phyloP scores from a whole-genome alignment of 2,329 filamentous ascomycete genomes.

The Passalora sequoiae region DNA sequence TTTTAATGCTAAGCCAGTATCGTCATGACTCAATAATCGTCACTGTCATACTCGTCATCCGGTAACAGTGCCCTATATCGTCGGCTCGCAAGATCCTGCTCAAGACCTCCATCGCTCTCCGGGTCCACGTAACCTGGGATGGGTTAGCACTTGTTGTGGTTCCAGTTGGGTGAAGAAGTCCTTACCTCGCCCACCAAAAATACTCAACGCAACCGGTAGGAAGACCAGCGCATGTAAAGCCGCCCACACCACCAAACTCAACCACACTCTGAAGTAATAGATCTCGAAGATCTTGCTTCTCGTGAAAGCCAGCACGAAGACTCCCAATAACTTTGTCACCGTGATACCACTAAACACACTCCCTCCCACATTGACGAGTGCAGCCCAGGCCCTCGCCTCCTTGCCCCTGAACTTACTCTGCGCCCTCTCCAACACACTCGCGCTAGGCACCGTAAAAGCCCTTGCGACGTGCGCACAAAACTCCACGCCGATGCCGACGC shows the following conservation, averaged over 20 bases:
- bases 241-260: slow-evolving; percentile 84
- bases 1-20: background rate
- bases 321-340: slow-evolving; percentile 87
- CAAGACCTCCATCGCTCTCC: slow-evolving; percentile 79
- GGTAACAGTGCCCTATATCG: slow-evolving; percentile 72
- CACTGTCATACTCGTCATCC: slow-evolving; percentile 72
- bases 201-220: slow-evolving; percentile 79
- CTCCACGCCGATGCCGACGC: slow-evolving; percentile 91
- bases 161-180: slow-evolving; percentile 9
- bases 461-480: slow-evolving; percentile 96
- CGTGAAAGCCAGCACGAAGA: slow-evolving; percentile 88
- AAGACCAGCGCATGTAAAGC: slow-evolving; percentile 85
- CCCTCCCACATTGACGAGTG: slow-evolving; percentile 87
- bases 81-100: slow-evolving; percentile 78
- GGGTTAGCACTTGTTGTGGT: background rate
- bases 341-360: slow-evolving; percentile 96
- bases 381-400: slow-evolving; percentile 85
- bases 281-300: slow-evolving; percentile 98
- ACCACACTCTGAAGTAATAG: slow-evolving; percentile 97
- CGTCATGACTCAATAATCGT: slow-evolving; percentile 46
- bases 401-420: slow-evolving; percentile 69
- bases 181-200: slow-evolving; percentile 73
- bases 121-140: slow-evolving; percentile 72
- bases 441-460: slow-evolving; percentile 89
- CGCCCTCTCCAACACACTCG: slow-evolving; percentile 73